Evolutionary conservation across 768 basidiomycete genomes (phyloP).

Genomic region (Lenzites betulinus): DNA sequence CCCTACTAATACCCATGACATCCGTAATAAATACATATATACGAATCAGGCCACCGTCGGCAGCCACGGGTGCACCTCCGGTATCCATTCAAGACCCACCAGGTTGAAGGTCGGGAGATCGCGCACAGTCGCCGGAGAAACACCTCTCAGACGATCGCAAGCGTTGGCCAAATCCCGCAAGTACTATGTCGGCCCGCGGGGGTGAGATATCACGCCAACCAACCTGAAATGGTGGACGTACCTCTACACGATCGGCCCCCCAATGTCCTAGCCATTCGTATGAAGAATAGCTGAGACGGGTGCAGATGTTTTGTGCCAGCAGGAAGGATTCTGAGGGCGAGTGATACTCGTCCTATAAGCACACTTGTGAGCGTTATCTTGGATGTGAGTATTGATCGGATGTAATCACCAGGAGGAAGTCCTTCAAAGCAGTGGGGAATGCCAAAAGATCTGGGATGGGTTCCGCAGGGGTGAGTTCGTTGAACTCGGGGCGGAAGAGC

Average conservation of each 20-base stretch:
- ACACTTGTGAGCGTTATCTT: background rate
- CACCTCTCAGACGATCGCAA: constrained; percentile 21
- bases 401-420: constrained; percentile 41
- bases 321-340: constrained; percentile 45
- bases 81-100: constrained; percentile 24
- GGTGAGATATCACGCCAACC: background rate
- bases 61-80: constrained; percentile 31
- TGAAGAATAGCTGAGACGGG: constrained; percentile 1
- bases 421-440: constrained; percentile 47
- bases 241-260: constrained; percentile 18
- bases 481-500: constrained; percentile 66
- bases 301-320: constrained; percentile 47
- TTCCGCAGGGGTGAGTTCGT: constrained; percentile 47
- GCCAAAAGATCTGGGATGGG: constrained; percentile 55
- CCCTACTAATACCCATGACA: background rate
- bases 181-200: constrained; percentile 36
- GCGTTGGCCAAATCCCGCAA: constrained; percentile 27
- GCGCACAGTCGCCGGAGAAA: constrained; percentile 11
- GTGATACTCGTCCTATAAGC: constrained; percentile 39
- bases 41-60: constrained; percentile 17
- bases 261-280: constrained; percentile 15
- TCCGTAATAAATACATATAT: background rate
- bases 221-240: constrained; percentile 23
- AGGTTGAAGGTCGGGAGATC: constrained; percentile 22
- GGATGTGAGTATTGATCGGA: background rate